Evolutionary conservation across 805 yeast species (phyloP).

Genomic region (Ogataea populi-albae): DNA sequence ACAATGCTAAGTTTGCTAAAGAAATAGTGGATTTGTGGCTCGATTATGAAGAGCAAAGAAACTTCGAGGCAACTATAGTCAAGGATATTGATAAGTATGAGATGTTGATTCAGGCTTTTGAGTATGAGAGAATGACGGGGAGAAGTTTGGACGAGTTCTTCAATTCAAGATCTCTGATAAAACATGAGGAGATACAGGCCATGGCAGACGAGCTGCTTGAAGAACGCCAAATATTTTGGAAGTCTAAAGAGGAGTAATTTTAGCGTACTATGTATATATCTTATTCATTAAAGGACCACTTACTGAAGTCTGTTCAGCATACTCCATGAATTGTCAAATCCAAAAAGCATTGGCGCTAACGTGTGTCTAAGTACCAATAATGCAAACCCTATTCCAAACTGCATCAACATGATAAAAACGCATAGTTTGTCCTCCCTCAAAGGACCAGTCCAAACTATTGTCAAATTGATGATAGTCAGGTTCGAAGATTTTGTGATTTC

Average conservation of each 20-base stretch:
- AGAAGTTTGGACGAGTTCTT: conserved; percentile 70
- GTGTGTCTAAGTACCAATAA: conserved; percentile 78
- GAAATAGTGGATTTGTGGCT: conserved; percentile 75
- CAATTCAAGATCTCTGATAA: conserved; percentile 56
- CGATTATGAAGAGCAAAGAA: conserved; percentile 83
- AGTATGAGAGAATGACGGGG: conserved; percentile 70
- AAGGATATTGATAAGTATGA: conserved; percentile 94
- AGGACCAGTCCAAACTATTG: conserved; percentile 87
- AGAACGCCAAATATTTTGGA: conserved; percentile 45
- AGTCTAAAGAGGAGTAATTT: too few species aligned
- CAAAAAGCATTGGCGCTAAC: conserved; percentile 81
- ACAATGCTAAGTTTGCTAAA: conserved; percentile 57
- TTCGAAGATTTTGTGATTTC: conserved; percentile 55
- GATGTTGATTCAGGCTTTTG: conserved; percentile 75
- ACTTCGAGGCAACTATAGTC: conserved; percentile 81
- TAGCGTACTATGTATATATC: too few species aligned
- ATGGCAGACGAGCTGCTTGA: conserved; percentile 61
- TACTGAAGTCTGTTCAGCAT: conserved; percentile 31
- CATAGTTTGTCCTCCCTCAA: conserved; percentile 80
- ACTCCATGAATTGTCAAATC: conserved; percentile 70
- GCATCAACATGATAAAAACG: conserved; percentile 52
- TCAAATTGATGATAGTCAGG: conserved; percentile 82
- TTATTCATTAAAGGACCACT: too few species aligned
- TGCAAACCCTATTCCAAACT: conserved; percentile 60
- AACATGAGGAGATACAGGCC: conserved; percentile 64